Percentiles rank a stretch among this genome's conserved stretches.
phyloP scores from a whole-genome alignment of 2,329 filamentous ascomycete genomes.

The Pleoardoris graminearum region DNA sequence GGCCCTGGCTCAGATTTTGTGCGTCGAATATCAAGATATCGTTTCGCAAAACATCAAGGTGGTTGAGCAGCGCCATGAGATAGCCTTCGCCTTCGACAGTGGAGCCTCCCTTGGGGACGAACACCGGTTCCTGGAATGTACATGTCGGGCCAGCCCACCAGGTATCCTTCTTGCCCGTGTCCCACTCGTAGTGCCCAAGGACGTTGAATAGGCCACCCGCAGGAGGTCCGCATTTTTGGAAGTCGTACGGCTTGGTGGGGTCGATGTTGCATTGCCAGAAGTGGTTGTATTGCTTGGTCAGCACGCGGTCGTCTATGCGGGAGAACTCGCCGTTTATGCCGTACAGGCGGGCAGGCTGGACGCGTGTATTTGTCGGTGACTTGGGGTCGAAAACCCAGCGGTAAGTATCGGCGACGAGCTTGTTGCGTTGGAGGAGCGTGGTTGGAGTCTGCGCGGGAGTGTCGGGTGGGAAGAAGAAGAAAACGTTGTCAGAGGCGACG shows the following conservation, averaged over 20 bases:
- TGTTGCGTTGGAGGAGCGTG: conserved; percentile 47
- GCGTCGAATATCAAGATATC: conserved; percentile 51
- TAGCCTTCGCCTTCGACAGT: conserved; percentile 57
- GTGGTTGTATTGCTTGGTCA: conserved; percentile 45
- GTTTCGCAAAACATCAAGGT: conserved; percentile 47
- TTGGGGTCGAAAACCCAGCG: conserved; percentile 49
- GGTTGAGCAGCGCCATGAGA: conserved; percentile 50
- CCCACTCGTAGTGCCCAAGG: conserved; percentile 40
- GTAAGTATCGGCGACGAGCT: conserved; percentile 42
- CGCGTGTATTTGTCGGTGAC: conserved; percentile 30
- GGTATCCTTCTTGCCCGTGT: conserved; percentile 35
- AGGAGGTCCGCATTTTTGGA: conserved; percentile 36
- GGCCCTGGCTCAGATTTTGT: conserved; percentile 41
- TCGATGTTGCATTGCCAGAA: conserved; percentile 50
- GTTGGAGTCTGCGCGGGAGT: conserved; percentile 35
- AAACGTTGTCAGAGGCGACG: conserved; percentile 39
- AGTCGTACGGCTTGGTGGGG: conserved; percentile 33
- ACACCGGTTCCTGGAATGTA: conserved; percentile 59
- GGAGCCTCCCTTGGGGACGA: conserved; percentile 51
- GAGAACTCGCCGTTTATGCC: conserved; percentile 51
- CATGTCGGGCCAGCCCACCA: conserved; percentile 45
- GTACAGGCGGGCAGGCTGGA: conserved; percentile 36
- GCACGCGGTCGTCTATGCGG: conserved; percentile 51
- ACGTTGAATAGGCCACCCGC: conserved; percentile 40
- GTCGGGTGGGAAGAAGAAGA: conserved; percentile 49